Conservation (phyloP, 148 eudicot genomes). For the Chenopodium formosanum region DNA sequence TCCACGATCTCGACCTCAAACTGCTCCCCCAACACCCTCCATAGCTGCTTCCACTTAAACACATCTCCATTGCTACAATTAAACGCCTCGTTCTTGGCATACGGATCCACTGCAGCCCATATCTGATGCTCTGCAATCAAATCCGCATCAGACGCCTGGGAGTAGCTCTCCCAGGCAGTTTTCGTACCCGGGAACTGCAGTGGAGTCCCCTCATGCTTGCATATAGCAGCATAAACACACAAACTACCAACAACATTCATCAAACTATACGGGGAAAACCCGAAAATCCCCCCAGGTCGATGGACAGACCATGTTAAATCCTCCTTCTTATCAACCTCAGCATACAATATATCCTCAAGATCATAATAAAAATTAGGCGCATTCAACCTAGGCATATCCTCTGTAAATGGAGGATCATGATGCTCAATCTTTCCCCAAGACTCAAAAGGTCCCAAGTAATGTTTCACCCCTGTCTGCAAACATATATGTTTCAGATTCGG, state of each 20-base stretch:
- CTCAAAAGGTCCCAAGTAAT: slow-evolving; percentile 37
- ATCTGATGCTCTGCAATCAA: slow-evolving; percentile 50
- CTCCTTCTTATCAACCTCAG: slow-evolving; percentile 31
- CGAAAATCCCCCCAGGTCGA: slow-evolving; percentile 33
- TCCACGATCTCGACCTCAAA: slow-evolving; percentile 39
- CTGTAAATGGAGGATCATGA: slow-evolving; percentile 36
- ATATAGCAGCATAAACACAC: slow-evolving; percentile 45
- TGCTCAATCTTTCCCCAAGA: background rate
- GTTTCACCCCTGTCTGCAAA: slow-evolving; percentile 38
- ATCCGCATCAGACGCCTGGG: slow-evolving; percentile 42
- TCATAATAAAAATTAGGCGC: slow-evolving; percentile 39
- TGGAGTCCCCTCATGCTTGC: slow-evolving; percentile 42
- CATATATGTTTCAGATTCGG: slow-evolving; percentile 35
- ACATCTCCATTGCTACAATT: slow-evolving; percentile 50
- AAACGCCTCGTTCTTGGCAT: slow-evolving; percentile 47
- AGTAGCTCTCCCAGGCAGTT: slow-evolving; percentile 39
- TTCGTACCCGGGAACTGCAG: slow-evolving; percentile 39
- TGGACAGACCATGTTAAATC: slow-evolving; percentile 46
- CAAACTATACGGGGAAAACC: slow-evolving; percentile 45
- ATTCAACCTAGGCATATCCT: slow-evolving; percentile 40
- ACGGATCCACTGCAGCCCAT: slow-evolving; percentile 51
- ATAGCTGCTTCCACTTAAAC: slow-evolving; percentile 50
- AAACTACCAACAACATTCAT: slow-evolving; percentile 38
- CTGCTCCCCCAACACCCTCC: slow-evolving; percentile 44
- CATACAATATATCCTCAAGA: slow-evolving; percentile 38